phyloP scores from a whole-genome alignment of 2,329 filamentous ascomycete genomes.

The Phyllosticta paracitricarpa region DNA sequence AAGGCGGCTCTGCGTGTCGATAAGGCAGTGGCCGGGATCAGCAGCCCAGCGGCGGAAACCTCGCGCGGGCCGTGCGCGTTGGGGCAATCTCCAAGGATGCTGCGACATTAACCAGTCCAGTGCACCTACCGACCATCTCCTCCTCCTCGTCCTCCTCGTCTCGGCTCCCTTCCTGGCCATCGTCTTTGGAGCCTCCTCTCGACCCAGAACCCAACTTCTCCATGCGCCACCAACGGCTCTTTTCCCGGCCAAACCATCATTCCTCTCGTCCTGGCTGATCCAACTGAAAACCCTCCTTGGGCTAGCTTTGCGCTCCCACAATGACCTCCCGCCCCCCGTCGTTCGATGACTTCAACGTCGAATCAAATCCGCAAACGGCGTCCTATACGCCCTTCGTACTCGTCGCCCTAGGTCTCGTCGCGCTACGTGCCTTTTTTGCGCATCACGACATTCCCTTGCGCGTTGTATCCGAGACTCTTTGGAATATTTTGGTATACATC shows the following conservation, averaged over 20 bases:
- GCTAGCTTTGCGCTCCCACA: not conserved
- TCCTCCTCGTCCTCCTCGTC: not conserved
- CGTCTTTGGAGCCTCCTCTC: not conserved
- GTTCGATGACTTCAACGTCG: not conserved
- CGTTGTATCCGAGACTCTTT: conserved; percentile 41
- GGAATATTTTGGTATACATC: conserved; percentile 50
- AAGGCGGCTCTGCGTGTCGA: not conserved
- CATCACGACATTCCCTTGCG: conserved; percentile 18
- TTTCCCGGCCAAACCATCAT: not conserved
- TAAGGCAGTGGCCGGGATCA: not conserved
- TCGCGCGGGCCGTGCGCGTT: not conserved
- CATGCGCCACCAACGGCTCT: conserved; percentile 4
- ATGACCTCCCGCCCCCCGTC: conserved; percentile 6
- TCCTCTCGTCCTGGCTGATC: conserved; percentile 8
- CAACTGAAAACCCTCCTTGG: not conserved
- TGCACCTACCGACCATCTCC: not conserved
- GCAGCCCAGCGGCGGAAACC: not conserved
- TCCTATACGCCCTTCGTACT: conserved; percentile 4
- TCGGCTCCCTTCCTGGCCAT: not conserved
- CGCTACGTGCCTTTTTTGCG: conserved; percentile 16
- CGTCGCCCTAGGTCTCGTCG: conserved; percentile 5
- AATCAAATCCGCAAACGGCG: not conserved
- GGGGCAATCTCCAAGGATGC: conserved; percentile 5
- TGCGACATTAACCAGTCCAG: not conserved
- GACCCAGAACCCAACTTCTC: conserved; percentile 2